phyloP scores from a whole-genome alignment of 2,329 filamentous ascomycete species.

The Emergomyces africanus region DNA sequence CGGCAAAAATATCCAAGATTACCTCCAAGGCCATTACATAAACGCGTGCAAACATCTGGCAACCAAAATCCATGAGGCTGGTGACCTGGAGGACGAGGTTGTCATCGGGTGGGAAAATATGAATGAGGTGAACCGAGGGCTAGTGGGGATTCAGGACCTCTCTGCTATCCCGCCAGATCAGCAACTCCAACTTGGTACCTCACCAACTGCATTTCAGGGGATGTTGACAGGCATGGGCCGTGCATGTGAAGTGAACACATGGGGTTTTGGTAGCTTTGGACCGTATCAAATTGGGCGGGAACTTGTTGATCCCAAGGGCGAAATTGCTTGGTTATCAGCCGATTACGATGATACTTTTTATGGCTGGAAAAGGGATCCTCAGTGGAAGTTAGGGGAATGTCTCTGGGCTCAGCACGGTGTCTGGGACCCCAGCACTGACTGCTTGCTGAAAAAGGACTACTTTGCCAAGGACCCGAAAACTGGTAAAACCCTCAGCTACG shows the following conservation, averaged over 20 bases:
- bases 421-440: slow-evolving; percentile 74
- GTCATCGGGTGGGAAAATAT: slow-evolving; percentile 94
- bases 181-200: slow-evolving; percentile 82
- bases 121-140: slow-evolving; percentile 85
- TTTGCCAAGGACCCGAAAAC: slow-evolving; percentile 68
- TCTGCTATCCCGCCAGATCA: slow-evolving; percentile 73
- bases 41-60: slow-evolving; percentile 70
- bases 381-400: slow-evolving; percentile 88
- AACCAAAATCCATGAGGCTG: slow-evolving; percentile 73
- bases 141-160: slow-evolving; percentile 73
- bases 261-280: slow-evolving; percentile 87
- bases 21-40: slow-evolving; percentile 76
- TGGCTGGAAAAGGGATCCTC: slow-evolving; percentile 75
- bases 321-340: slow-evolving; percentile 69
- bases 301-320: slow-evolving; percentile 78
- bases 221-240: slow-evolving; percentile 84
- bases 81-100: slow-evolving; percentile 72
- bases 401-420: slow-evolving; percentile 95
- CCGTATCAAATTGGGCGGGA: slow-evolving; percentile 77
- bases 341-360: slow-evolving; percentile 79
- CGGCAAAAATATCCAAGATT: slow-evolving; percentile 92
- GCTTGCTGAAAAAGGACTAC: slow-evolving; percentile 70
- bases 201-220: slow-evolving; percentile 87
- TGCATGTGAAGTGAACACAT: slow-evolving; percentile 78
- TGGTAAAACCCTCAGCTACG: slow-evolving; percentile 62